Percentiles rank a stretch among this genome's conserved stretches.
phyloP scores from a whole-genome alignment of 2,329 filamentous ascomycete genomes.

The Colletotrichum incanum region DNA sequence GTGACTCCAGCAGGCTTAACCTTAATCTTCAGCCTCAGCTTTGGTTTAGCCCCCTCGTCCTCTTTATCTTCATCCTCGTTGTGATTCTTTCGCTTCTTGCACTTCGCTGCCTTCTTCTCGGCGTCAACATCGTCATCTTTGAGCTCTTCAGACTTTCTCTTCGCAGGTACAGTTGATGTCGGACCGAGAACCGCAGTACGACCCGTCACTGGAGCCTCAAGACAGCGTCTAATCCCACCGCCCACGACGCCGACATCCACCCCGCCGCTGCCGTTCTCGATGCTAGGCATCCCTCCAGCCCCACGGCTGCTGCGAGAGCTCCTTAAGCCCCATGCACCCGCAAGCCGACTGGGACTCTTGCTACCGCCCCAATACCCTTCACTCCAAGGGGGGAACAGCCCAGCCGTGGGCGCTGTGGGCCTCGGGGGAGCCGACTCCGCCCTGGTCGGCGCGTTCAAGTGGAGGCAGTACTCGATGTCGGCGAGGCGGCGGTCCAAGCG shows the following conservation, averaged over 20 bases:
- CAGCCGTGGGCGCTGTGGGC: neutral
- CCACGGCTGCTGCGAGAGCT: constrained; percentile 7
- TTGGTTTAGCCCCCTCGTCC: neutral
- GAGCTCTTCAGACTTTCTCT: neutral
- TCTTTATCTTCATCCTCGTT: neutral
- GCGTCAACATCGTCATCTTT: neutral
- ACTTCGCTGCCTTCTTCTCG: neutral
- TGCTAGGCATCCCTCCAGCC: neutral
- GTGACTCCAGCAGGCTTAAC: neutral
- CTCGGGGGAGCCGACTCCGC: neutral
- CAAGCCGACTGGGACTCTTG: constrained; percentile 10
- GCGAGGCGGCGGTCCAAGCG: constrained; percentile 18
- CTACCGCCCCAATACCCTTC: constrained; percentile 11
- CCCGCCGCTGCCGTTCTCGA: neutral
- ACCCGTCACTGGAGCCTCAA: neutral
- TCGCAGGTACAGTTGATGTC: neutral
- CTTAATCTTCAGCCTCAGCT: neutral
- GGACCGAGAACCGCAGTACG: neutral
- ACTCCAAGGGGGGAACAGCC: constrained; percentile 6
- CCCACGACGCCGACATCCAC: neutral
- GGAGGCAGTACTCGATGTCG: neutral
- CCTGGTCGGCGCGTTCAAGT: neutral
- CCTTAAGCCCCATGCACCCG: neutral
- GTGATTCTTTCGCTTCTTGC: neutral
- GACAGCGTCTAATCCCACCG: neutral